Conservation (phyloP, 352 stramenopile genomes). For the Globisporangium barbulae region DNA sequence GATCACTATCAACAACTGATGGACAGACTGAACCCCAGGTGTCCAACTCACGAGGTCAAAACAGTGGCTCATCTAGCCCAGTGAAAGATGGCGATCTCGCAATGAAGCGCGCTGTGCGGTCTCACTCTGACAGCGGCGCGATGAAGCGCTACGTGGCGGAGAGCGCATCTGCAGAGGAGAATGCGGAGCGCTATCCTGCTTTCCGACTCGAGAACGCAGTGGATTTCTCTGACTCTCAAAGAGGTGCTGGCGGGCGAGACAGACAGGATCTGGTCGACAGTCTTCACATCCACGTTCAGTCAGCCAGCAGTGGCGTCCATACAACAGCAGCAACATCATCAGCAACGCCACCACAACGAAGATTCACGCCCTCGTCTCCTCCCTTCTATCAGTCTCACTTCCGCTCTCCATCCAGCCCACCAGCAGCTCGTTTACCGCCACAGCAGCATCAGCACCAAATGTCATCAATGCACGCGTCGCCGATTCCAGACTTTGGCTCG, state of each 20-base stretch:
- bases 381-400: conserved; percentile 3
- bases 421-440: conserved; percentile 10
- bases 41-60: not conserved
- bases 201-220: not conserved
- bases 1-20: not conserved
- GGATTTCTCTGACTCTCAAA: not conserved
- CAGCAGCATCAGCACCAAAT: not conserved
- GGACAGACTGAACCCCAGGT: not conserved
- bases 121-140: conserved; percentile 44
- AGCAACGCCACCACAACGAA: conserved; percentile 2
- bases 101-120: conserved; percentile 25
- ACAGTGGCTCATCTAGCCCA: conserved; percentile 2
- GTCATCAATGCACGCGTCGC: conserved; percentile 7
- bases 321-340: conserved; percentile 1
- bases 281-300: conserved; percentile 12
- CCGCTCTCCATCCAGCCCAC: conserved; percentile 11
- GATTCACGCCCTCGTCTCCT: not conserved
- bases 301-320: not conserved
- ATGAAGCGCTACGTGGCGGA: conserved; percentile 21
- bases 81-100: conserved; percentile 10
- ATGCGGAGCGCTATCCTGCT: not conserved
- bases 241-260: not conserved
- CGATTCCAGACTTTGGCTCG: conserved; percentile 37
- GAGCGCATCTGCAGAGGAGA: not conserved
- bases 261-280: not conserved